Evolutionary conservation across 2,329 filamentous ascomycete genomes (phyloP), one percentile per base, ranked within the genome.

Genomic region (Colletotrichum euphorbiae): DNA sequence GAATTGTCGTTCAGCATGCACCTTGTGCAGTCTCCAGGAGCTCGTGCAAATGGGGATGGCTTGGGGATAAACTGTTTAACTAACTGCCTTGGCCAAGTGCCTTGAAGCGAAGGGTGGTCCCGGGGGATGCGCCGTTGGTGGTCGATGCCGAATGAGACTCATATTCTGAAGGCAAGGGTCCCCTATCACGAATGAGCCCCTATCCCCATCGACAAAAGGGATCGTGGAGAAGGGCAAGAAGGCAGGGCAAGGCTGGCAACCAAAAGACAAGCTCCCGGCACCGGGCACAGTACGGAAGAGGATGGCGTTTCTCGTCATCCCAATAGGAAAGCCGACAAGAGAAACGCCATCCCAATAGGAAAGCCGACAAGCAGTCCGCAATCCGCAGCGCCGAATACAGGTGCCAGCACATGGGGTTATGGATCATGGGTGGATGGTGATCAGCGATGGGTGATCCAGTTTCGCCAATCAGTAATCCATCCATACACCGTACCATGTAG

Each of bases 281-380:
- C 38, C 65, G 65, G 61, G 65, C 54, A 59, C 46, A 31, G 59
- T 36, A 48, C 65, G 61, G 65, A 68, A 65, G 42, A 55, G 54
- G 46, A 58, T 55, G 61, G 60, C 48, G 43, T 48, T 64, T 65
- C 38, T 68, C 48, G 65, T 50, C 42, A 55, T 61, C 56, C 56
- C 42, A 31, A 43, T 17, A 43, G 50, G 58, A 40, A 24, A 33
- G 11, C 36, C 28, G 43, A 59, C 56, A 24, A 31, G 42, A n/a
- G n/a, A n/a, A n/a, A n/a, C 48, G 65, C 43, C 42, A 55, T 61
- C 56, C 56, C 42, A 31, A 43, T 17, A 43, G 50, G 58, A 40
- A 24, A 33, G 11, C 36, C 28, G 43, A 59, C 56, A 24, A 31
- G 42, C n/a, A n/a, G n/a, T n/a, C n/a, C n/a, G n/a, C 56, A 40